Conservation (phyloP, 805 yeast genomes). For the Maudiozyma serrabonitensis region DNA sequence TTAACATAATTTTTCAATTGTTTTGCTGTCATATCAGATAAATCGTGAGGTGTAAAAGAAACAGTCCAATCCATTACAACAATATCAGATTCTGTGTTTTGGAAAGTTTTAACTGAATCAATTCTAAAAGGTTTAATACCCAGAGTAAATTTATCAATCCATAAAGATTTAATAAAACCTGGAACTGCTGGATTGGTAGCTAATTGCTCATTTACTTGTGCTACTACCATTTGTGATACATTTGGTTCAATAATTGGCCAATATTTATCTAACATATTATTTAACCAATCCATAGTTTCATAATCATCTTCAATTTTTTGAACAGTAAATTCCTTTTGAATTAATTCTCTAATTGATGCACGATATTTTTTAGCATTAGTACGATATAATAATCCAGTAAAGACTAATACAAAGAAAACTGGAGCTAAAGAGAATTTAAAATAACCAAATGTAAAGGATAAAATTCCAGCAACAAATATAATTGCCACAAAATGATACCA, state of each 20-base stretch:
- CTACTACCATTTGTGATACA: slow-evolving; percentile 73
- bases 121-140: slow-evolving; percentile 96
- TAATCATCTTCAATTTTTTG: slow-evolving; percentile 76
- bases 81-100: slow-evolving; percentile 82
- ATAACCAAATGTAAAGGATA: slow-evolving; percentile 75
- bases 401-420: slow-evolving; percentile 58
- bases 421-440: slow-evolving; percentile 72
- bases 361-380: slow-evolving; percentile 76
- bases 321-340: slow-evolving; percentile 78
- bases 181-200: slow-evolving; percentile 71
- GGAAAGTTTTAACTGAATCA: slow-evolving; percentile 80
- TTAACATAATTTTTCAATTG: slow-evolving; percentile 79
- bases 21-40: slow-evolving; percentile 74
- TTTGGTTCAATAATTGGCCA: slow-evolving; percentile 91
- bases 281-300: slow-evolving; percentile 94
- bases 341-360: slow-evolving; percentile 59
- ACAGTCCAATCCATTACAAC: slow-evolving; percentile 97
- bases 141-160: slow-evolving; percentile 81
- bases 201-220: slow-evolving; percentile 73
- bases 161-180: slow-evolving; percentile 67
- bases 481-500: slow-evolving; percentile 91
- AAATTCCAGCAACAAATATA: slow-evolving; percentile 52
- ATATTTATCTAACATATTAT: slow-evolving; percentile 77
- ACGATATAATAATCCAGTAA: slow-evolving; percentile 65
- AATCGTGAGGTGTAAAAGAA: slow-evolving; percentile 85